A percentile compares a stretch with the other conserved stretches of the same genome.
Conservation (phyloP, 2,329 filamentous ascomycete genomes). For the Herpomyces periplanetae region DNA sequence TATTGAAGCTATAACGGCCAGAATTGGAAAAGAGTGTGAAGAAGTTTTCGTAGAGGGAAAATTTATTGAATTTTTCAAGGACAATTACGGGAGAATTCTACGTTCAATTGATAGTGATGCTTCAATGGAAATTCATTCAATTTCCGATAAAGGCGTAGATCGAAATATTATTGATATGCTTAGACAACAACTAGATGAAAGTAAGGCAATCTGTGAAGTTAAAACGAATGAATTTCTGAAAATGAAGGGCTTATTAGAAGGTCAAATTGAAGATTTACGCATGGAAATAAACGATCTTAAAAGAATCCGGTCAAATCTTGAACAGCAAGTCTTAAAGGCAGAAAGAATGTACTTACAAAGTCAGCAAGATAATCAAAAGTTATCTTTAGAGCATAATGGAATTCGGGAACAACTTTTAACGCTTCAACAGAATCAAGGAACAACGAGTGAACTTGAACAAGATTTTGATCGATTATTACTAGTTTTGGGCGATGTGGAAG, state of each 20-base stretch:
- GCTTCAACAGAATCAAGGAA: slow-evolving; percentile 22
- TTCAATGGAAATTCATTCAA: slow-evolving; percentile 40
- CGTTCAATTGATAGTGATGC: slow-evolving; percentile 69
- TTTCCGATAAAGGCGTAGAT: slow-evolving; percentile 86
- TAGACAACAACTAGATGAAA: slow-evolving; percentile 32
- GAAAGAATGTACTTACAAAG: slow-evolving; percentile 12
- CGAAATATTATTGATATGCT: slow-evolving; percentile 62
- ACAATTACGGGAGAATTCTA: slow-evolving; percentile 55
- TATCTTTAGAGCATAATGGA: background rate
- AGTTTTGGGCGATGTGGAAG: slow-evolving; percentile 40
- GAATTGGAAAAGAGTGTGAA: slow-evolving; percentile 15
- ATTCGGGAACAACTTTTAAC: background rate
- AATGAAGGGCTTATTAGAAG: slow-evolving; percentile 20
- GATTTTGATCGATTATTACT: slow-evolving; percentile 47
- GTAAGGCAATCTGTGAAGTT: slow-evolving; percentile 17
- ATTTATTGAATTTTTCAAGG: slow-evolving; percentile 79
- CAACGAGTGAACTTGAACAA: slow-evolving; percentile 20
- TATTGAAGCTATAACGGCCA: slow-evolving; percentile 4
- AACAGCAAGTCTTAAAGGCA: slow-evolving; percentile 29
- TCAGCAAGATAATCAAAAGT: background rate
- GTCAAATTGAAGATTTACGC: slow-evolving; percentile 27
- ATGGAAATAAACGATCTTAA: slow-evolving; percentile 13
- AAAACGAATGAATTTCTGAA: slow-evolving; percentile 15
- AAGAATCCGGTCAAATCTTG: slow-evolving; percentile 14
- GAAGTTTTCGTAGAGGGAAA: slow-evolving; percentile 49